A percentile compares a stretch with the other conserved stretches of the same genome.
phyloP scores from a whole-genome alignment of 441 rosid genomes.

The Populus hybrid region DNA sequence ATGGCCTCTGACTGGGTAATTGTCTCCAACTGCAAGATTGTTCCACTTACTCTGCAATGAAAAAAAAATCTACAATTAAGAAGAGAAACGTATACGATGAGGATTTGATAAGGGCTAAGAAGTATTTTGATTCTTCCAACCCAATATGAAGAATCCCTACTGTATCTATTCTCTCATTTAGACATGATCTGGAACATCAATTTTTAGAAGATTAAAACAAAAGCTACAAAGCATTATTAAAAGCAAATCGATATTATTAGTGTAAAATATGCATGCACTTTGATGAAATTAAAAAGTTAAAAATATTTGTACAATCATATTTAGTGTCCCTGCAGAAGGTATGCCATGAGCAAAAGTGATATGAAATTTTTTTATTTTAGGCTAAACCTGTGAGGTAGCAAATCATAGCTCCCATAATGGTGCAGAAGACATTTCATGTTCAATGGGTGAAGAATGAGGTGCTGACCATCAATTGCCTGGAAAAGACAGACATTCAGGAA shows the following conservation, averaged over 20 bases:
- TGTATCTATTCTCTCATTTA: neutral
- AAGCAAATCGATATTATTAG: neutral
- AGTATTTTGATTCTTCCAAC: neutral
- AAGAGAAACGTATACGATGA: neutral
- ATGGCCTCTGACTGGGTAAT: slow-evolving; percentile 81
- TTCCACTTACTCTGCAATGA: slow-evolving; percentile 68
- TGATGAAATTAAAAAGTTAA: neutral
- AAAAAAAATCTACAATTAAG: neutral
- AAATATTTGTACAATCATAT: neutral
- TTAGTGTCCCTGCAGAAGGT: neutral
- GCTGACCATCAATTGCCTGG: slow-evolving; percentile 95
- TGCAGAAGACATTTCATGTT: slow-evolving; percentile 91
- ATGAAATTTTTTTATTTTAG: neutral
- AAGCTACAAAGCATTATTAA: neutral
- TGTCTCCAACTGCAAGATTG: slow-evolving; percentile 75
- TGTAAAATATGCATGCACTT: neutral
- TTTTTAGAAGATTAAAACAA: neutral
- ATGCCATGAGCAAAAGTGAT: neutral
- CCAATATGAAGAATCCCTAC: neutral
- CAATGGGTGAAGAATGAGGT: slow-evolving; percentile 77
- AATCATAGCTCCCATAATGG: slow-evolving; percentile 78
- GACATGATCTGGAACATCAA: neutral
- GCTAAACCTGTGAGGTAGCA: slow-evolving; percentile 78
- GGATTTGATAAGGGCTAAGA: neutral
- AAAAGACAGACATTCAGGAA: slow-evolving; percentile 26